Evolutionary conservation across 2,329 filamentous ascomycete species (phyloP), one percentile per base, ranked within the genome.

Genomic region (Claviceps maximensis): DNA sequence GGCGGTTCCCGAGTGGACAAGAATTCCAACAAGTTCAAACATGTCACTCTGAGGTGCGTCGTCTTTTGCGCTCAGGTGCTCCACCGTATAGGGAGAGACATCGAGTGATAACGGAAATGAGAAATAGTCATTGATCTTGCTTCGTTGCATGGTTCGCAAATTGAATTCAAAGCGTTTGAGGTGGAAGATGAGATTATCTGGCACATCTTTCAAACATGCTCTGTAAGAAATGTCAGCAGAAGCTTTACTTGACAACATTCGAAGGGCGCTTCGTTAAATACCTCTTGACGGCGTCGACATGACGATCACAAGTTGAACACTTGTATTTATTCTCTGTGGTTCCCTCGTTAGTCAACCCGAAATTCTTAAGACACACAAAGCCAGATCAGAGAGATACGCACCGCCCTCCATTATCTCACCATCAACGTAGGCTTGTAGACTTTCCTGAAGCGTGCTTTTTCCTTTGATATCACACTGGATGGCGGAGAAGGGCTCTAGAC

Each of bases 391-490:
- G 29, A 8, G 5, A 31, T 15, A 53, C 76, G 61, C 65, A 80
- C 83, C 83, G 58, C 94, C 93, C 74, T 95, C 89, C 86, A 98
- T 90, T 38, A 93, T 83, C 68, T 98, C 93, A 4, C 93, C 93
- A 64, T 94, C 87, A 13, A 97, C 89, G 65, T 95, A 97, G n/a
- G 91, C 89, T 60, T 89, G 83, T 15, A 98, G 74, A 63, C 93
- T 97, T 59, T 96, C 89, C 61, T 88, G 76, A 1, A 98, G 77
- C 33, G 76, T 86, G 23, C 74, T 76, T 69, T 96, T 97, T 50
- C 91, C 91, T 66, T 95, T 94, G 62, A 98, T 95, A 60, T 96
- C 90, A 64, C 93, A 94, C 61, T 95, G 90, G 52, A 98, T 89
- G 5, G 91, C 90, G 15, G 89, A 94, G 65, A 97, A 97, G 0